Base-by-base conservation (phyloP, 2,329 filamentous ascomycete species). In the Colletotrichum chlorophyti region DNA sequence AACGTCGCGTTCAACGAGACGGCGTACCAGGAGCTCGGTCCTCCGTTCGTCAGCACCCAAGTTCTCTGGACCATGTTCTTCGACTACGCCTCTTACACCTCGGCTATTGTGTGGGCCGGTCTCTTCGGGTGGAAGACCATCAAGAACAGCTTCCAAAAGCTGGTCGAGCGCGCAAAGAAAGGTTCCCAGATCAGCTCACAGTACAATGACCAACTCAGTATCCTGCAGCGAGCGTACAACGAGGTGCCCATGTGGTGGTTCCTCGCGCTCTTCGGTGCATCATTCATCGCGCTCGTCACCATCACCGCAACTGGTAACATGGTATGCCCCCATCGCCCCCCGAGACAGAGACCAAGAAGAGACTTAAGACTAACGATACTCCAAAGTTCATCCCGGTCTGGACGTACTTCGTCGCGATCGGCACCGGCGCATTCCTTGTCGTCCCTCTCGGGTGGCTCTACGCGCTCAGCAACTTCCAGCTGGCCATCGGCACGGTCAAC, bases 181-280 rank as follows among this genome's bases (percentile, higher is more conserved):
- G 78, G 83, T 3, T 63, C 72, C 9, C 78, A 84, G 27, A 76
- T 86, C 45, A 60, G 53, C 10, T 24, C 43, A 60, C 80, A 85
- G 64, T 86, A 85, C 62, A 70, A 73, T 6, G 84, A 86, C 63
- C 81, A 83, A 34, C 74, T 87, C n/a, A 87, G 85, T 63, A 74
- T 86, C 10, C 71, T 87, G 15, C 80, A 83, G 69, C 76, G 84
- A 5, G 73, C 77, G 0, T 87, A 87, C 63, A 75, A 80, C 53
- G 83, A 87, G 55, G 81, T 86, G 0, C 84, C 84, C 0, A 64
- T 81, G 10, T 85, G 80, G 79, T 87, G 84, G 84, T 87, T 83
- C 58, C 49, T 75, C 0, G 65, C 66, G 0, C 70, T 87, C 5
- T 87, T 87, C 61, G 42, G 74, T 1, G 72, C 68, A 2, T 80